Evolutionary conservation across 208 protist genomes (phyloP).

Genomic region (Jaenimonas drosophilae): DNA sequence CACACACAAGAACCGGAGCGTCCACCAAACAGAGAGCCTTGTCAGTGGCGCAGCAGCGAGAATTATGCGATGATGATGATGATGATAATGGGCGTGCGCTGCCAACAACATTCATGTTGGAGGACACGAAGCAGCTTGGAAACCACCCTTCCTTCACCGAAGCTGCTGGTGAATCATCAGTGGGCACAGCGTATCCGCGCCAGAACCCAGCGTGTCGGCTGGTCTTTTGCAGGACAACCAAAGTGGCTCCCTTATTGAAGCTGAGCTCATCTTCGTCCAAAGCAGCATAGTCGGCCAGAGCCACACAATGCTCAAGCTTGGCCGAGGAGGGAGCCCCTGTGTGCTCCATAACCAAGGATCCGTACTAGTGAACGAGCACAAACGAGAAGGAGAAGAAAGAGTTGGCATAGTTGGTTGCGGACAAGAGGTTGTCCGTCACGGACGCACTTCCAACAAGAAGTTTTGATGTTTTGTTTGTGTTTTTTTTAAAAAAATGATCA

Average conservation of each 20-base stretch:
- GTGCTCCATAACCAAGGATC: no score
- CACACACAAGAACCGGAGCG: background rate
- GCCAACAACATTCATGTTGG: constrained; percentile 14
- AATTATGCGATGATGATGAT: no score
- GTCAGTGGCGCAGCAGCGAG: constrained; percentile 6
- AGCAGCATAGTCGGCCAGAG: constrained; percentile 68
- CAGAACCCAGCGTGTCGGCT: constrained; percentile 76
- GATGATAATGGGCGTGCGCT: no score
- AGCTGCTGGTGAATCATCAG: background rate
- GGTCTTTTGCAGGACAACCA: constrained; percentile 69
- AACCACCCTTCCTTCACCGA: constrained; percentile 17
- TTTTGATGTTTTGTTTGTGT: background rate
- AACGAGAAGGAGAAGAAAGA: no score
- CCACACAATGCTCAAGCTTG: constrained; percentile 56
- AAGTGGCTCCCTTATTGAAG: constrained; percentile 77
- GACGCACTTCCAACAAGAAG: background rate
- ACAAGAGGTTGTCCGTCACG: no score
- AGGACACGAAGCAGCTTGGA: constrained; percentile 57
- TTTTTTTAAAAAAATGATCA: background rate
- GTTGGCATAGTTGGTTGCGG: no score
- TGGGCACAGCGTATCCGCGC: constrained; percentile 54
- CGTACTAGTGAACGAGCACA: no score
- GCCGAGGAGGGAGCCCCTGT: no score
- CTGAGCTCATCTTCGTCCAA: constrained; percentile 57
- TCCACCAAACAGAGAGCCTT: constrained; percentile 43